Conservation (phyloP, 805 yeast genomes). For the Hanseniaspora occidentalis region DNA sequence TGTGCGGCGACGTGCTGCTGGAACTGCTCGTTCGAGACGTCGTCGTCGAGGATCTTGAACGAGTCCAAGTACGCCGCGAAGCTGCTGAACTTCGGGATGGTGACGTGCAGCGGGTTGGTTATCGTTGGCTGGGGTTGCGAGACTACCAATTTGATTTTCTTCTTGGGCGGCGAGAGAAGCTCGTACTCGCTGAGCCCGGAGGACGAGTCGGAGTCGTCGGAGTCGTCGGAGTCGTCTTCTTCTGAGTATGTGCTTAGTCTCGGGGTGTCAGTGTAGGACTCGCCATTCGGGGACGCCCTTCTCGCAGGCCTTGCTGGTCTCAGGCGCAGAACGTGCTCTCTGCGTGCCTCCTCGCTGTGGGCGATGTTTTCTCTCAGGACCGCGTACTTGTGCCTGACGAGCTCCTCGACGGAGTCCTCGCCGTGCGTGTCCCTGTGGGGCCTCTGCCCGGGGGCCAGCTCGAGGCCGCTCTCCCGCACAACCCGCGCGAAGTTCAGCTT, state of each 20-base stretch:
- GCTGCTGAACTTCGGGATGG: conserved; percentile 31
- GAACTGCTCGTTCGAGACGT: conserved; percentile 47
- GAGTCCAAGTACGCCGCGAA: conserved; percentile 39
- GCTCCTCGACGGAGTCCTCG: too few relatives aligned
- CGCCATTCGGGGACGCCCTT: too few relatives aligned
- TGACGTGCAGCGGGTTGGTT: conserved; percentile 48
- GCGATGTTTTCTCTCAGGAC: too few relatives aligned
- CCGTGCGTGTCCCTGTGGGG: too few relatives aligned
- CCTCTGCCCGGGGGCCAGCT: too few relatives aligned
- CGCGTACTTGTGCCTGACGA: too few relatives aligned
- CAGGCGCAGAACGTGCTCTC: too few relatives aligned
- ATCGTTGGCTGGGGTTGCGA: conserved; percentile 34
- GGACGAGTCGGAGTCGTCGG: conserved; percentile 4
- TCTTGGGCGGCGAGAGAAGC: conserved; percentile 4
- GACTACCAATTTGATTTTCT: conserved; percentile 22
- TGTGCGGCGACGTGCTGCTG: conserved; percentile 45
- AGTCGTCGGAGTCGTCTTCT: too few relatives aligned
- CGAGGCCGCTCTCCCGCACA: conserved; percentile 23
- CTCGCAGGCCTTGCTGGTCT: too few relatives aligned
- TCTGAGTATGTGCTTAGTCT: too few relatives aligned
- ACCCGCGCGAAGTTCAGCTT: conserved; percentile 25
- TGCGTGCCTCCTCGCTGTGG: too few relatives aligned
- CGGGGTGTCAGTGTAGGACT: too few relatives aligned
- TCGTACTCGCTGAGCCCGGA: conserved; percentile 11
- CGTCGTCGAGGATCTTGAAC: conserved; percentile 43